Percentiles rank a stretch among this genome's conserved stretches.
Evolutionary conservation across 2,329 filamentous ascomycete species (phyloP).

Genomic region (Hortaea sp.): DNA sequence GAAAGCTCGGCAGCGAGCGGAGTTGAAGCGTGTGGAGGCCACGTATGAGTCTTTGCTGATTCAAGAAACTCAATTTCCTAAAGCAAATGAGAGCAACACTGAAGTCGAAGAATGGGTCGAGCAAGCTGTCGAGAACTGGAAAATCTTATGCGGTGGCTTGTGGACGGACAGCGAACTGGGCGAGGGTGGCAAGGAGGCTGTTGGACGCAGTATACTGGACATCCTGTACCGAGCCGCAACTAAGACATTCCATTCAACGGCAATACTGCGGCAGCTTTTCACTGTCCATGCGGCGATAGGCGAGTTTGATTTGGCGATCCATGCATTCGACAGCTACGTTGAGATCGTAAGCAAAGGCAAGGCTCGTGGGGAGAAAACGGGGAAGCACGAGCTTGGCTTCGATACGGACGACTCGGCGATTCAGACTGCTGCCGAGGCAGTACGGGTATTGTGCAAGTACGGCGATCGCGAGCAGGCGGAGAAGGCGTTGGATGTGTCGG

Average conservation of each 20-base stretch:
- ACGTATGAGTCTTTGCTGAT: constrained; percentile 73
- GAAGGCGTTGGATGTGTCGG: constrained; percentile 62
- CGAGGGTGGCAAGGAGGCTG: constrained; percentile 63
- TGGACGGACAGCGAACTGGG: constrained; percentile 78
- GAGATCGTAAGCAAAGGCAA: constrained; percentile 80
- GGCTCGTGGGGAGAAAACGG: constrained; percentile 65
- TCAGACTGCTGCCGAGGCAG: constrained; percentile 67
- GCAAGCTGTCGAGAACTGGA: constrained; percentile 76
- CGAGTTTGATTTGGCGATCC: constrained; percentile 85
- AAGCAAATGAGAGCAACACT: constrained; percentile 64
- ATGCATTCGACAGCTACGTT: constrained; percentile 84
- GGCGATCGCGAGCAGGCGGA: constrained; percentile 65
- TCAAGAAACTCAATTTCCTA: constrained; percentile 71
- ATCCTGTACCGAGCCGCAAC: constrained; percentile 82
- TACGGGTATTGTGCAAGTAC: constrained; percentile 73
- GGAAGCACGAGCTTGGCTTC: constrained; percentile 58
- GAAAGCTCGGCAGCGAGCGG: constrained; percentile 49
- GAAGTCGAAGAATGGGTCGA: constrained; percentile 77
- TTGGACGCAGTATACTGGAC: constrained; percentile 68
- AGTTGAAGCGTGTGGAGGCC: constrained; percentile 68
- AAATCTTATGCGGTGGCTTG: constrained; percentile 62
- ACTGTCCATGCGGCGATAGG: constrained; percentile 76
- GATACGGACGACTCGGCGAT: constrained; percentile 72
- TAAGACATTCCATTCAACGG: constrained; percentile 90
- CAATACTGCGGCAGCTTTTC: constrained; percentile 78